Conservation (phyloP, 1,139 yeast species). For the Taphrina pruni region DNA sequence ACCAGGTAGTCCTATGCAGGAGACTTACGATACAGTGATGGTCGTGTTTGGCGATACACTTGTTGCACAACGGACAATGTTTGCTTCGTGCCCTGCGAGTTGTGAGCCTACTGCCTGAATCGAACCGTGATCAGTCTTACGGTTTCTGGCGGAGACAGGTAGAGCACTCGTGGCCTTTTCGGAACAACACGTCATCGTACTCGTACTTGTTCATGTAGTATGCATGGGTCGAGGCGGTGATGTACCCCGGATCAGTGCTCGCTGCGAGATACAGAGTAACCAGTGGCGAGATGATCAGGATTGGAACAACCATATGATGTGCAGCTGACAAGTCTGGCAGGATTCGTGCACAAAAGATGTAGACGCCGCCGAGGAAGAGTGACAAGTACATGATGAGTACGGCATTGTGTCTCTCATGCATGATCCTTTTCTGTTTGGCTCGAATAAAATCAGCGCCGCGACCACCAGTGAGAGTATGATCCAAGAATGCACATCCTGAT, state of each 20-base stretch:
- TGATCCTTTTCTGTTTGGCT: slow-evolving; percentile 40
- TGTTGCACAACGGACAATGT: slow-evolving; percentile 78
- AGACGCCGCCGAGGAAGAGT: slow-evolving; percentile 30
- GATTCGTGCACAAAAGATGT: slow-evolving; percentile 48
- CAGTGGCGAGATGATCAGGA: slow-evolving; percentile 54
- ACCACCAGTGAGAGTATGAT: slow-evolving; percentile 47
- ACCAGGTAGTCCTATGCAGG: no score
- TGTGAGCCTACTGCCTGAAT: not conserved
- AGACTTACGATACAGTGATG: slow-evolving; percentile 70
- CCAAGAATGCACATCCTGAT: slow-evolving; percentile 34
- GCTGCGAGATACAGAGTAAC: slow-evolving; percentile 57
- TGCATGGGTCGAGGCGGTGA: slow-evolving; percentile 49
- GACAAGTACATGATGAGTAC: slow-evolving; percentile 43
- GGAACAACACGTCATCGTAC: slow-evolving; percentile 64
- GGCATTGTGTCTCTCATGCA: slow-evolving; percentile 46
- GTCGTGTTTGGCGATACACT: slow-evolving; percentile 73
- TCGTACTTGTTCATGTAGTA: slow-evolving; percentile 52
- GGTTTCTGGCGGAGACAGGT: slow-evolving; percentile 78
- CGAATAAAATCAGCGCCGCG: slow-evolving; percentile 41
- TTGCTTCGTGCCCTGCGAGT: slow-evolving; percentile 69
- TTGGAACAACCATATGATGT: slow-evolving; percentile 48
- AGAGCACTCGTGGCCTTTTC: slow-evolving; percentile 52
- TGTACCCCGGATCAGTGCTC: slow-evolving; percentile 64
- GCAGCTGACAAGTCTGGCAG: slow-evolving; percentile 56
- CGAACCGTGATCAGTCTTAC: not conserved